Evolutionary conservation across 2,329 filamentous ascomycete genomes (phyloP), one percentile per base, ranked within the genome.

Genomic region (Epichloe brachyelytri): DNA sequence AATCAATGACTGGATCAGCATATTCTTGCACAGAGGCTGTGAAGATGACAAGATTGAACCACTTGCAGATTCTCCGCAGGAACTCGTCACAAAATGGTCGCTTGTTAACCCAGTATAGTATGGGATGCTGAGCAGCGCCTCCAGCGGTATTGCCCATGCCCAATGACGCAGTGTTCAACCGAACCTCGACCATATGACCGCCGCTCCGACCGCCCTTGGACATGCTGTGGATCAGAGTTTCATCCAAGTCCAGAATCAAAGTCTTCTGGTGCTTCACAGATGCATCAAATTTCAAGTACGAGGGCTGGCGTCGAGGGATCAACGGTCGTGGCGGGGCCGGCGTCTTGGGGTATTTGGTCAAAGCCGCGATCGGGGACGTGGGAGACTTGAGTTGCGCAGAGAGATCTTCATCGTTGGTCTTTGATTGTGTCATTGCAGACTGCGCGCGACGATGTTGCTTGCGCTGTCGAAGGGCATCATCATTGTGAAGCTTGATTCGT

Each of bases 11-110:
- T 0, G 93, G 93, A 67, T 98, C 93, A 52, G 93, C 93, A 63
- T 98, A 98, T 67, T 98, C 93, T 66, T 98, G 93, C 38, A 98
- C 93, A 19, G 89, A 95, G 3, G 93, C 93, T 10, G 93, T 98
- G 67, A 98, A 98, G 45, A 97, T 77, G 48, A 98, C 88, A 15
- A 98, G 74, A 65, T 96, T 97, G 71, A 94, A 98, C 93, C 93
- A 98, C 71, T 95, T 95, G 74, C 83, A 89, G 45, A 96, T 82
- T 75, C 93, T 64, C 62, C 90, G 85, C 62, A 98, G 70, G 63
- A 98, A 98, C 59, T 97, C 91, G 67, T 98, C 93, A 67, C 93
- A 98, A 65, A 93, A 85, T 37, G 93, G 93, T 56, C 93, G 84
- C 70, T 98, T 97, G 71, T 98, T 93, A 48, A 98, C 93, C 73